A percentile compares a stretch with the other conserved stretches of the same genome.
phyloP scores from a whole-genome alignment of 768 basidiomycete genomes.

The Amanita fuliginea region DNA sequence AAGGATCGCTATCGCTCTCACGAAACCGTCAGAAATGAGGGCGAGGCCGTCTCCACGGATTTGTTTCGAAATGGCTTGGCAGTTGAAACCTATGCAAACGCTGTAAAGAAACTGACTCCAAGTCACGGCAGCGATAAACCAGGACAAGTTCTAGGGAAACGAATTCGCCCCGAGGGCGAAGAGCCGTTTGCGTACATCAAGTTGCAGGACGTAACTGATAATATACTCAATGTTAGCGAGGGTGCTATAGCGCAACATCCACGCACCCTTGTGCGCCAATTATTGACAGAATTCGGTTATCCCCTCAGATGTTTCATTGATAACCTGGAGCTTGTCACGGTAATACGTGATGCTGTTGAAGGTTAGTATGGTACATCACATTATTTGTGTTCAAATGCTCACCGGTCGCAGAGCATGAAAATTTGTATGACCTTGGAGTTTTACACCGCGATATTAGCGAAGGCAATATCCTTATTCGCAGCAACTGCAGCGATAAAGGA shows the following conservation, averaged over 20 bases:
- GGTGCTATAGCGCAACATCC: neutral
- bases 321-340: neutral
- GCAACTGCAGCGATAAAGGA: no score
- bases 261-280: neutral
- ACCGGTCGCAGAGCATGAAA: no score
- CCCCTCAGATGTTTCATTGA: neutral
- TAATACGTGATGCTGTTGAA: neutral
- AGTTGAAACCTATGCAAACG: neutral
- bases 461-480: no score
- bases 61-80: neutral
- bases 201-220: neutral
- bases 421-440: no score
- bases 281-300: neutral
- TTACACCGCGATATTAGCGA: no score
- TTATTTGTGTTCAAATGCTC: neutral
- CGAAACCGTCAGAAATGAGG: neutral
- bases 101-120: neutral
- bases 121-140: neutral
- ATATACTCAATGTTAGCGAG: neutral
- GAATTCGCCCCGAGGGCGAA: no score
- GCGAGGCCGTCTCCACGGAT: neutral
- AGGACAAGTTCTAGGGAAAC: no score
- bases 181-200: no score
- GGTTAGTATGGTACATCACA: neutral
- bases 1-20: neutral